Evolutionary conservation across 2,329 filamentous ascomycete species (phyloP), one percentile per base, ranked within the genome.

Genomic region (Sporothrix humicola): DNA sequence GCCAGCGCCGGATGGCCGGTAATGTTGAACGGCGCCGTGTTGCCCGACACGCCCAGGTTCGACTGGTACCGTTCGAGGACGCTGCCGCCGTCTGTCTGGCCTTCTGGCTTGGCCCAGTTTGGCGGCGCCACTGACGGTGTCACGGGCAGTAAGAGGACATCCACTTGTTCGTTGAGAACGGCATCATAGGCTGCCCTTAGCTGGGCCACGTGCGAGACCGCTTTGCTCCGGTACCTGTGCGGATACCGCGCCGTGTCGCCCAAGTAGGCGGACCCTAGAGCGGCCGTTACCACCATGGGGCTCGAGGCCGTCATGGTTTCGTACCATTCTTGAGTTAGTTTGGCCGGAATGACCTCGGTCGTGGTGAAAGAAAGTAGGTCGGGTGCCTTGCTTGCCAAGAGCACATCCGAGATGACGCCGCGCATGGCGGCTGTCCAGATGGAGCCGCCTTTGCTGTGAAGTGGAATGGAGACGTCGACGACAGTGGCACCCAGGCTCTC

Each of bases 1-100:
- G 80, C 82, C 77, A 87, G 77, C 0, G 81, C 85, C 3, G 85
- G 85, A 79, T 87, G 85, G 0, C 85, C 85, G 1, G 85, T 86
- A 4, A 84, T 77, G 79, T 87, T 87, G 77, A 87, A 87, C 3
- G 83, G 82, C 46, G 81, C 81, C 0, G 85, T 84, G 72, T 85
- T 86, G 73, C 81, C 79, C 9, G 82, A 83, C 10, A 83, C 81
- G 2, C 84, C 84, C 54, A 87, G 81, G 1, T 83, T 82, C 6
- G 82, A 79, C 68, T 81, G 81, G 71, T 84, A 80, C 76, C 84
- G 83, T 15, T 84, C 82, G 74, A 80, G 79, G 2, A 84, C 79
- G 44, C 76, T 78, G 63, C 79, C 79, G 2, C 77, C 75, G 7
- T 77, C 77, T 12, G 44, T 48, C 20, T 79, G 17, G 48, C 48